phyloP scores from a whole-genome alignment of 108 stramenopile species.

The Nitzschia palea region DNA sequence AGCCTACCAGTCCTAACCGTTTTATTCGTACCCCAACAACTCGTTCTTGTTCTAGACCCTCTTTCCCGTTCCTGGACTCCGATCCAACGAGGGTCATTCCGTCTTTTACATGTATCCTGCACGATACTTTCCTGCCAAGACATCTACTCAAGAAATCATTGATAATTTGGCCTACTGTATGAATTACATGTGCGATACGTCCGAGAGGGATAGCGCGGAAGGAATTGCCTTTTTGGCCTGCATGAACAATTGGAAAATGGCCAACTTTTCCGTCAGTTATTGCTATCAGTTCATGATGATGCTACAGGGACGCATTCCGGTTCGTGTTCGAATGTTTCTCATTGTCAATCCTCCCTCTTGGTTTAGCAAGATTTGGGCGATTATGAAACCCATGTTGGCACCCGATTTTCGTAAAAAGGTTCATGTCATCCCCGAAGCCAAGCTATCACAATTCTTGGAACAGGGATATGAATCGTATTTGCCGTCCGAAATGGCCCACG shows the following conservation, averaged over 20 bases:
- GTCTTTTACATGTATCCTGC: slow-evolving; percentile 54
- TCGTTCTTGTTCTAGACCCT: slow-evolving; percentile 34
- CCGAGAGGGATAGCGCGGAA: slow-evolving; percentile 25
- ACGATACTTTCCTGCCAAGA: slow-evolving; percentile 48
- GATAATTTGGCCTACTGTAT: slow-evolving; percentile 53
- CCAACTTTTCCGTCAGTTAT: slow-evolving; percentile 43
- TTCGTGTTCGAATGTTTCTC: slow-evolving; percentile 44
- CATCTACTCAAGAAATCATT: slow-evolving; percentile 44
- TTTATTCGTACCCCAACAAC: too few relatives aligned
- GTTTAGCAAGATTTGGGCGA: slow-evolving; percentile 43
- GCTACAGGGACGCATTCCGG: slow-evolving; percentile 48
- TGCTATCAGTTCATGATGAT: slow-evolving; percentile 49
- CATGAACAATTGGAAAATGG: slow-evolving; percentile 54
- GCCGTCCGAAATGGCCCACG: slow-evolving; percentile 39
- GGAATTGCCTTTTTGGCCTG: slow-evolving; percentile 54
- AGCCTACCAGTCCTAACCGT: too few relatives aligned
- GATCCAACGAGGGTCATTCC: slow-evolving; percentile 33
- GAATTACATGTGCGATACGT: slow-evolving; percentile 31
- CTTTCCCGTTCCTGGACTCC: slow-evolving; percentile 51
- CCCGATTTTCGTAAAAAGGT: slow-evolving; percentile 45
- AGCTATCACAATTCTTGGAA: slow-evolving; percentile 18
- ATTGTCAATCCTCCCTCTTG: slow-evolving; percentile 58
- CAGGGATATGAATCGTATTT: slow-evolving; percentile 27
- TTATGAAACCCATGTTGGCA: slow-evolving; percentile 50
- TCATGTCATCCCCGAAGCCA: slow-evolving; percentile 29